Base-by-base conservation (phyloP, 176 grass and related monocot genomes). In the Cymbopogon citratus region DNA sequence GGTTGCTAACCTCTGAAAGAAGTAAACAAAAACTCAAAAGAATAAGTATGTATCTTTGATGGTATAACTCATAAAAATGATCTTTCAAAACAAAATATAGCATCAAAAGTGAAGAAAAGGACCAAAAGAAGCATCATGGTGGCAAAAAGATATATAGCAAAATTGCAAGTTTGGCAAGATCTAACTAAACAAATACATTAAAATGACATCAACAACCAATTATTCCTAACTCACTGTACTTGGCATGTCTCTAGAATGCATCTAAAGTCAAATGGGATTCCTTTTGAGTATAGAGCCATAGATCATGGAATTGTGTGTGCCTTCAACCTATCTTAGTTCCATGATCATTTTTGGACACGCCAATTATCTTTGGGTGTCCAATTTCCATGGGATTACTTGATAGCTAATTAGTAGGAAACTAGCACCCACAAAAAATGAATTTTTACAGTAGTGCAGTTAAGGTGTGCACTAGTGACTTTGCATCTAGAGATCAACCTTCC, bases 1-100 rank as follows among this genome's bases (percentile, higher is more conserved):
- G 94, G 66, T 97, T 97, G 85, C 94, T 97, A 71, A 97, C 91
- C 85, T 90, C 94, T 97, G 91, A 89, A 85, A 82, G 11, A 12
- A 69, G 67, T 41, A 69, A 43, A 8, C 18, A 56, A 79, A 73
- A 60, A 31, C 27, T 38, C n/a, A 66, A 38, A 76, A 76, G 28
- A 33, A 19, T 85, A 57, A 82, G 31, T 52, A 75, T 63, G 21
- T 14, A 27, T 27, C 24, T 11, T 49, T 49, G 39, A 29, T 45
- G 24, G 41, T 12, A 25, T 60, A 12, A 60, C 25, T 60, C 56
- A 23, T 38, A 40, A 23, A 23, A 34, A 34, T 36, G 15, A 79
- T 16, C 23, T 70, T 25, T 21, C 19, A 3, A 54, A 54, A 54
- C 51, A 54, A 13, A 80, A 64, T 19, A 18, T n/a, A 63, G 27